Evolutionary conservation across 352 stramenopile species (phyloP).

Genomic region (Globisporangium canariense): DNA sequence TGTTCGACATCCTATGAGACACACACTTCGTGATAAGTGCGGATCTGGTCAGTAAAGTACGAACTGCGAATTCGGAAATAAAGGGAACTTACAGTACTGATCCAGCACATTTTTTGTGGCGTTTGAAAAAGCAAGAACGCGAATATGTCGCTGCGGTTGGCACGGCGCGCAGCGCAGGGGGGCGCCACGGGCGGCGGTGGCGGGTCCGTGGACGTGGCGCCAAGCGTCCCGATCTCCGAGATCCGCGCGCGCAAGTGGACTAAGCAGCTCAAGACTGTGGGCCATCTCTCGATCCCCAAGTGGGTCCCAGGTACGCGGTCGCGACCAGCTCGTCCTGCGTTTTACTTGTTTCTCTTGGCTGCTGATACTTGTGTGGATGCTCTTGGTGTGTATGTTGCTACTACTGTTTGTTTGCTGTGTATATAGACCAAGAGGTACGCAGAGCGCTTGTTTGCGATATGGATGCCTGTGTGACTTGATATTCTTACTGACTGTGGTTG

Average conservation of each 20-base stretch:
- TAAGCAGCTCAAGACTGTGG: constrained; percentile 65
- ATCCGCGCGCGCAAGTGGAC: constrained; percentile 76
- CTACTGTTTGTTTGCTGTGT: not conserved
- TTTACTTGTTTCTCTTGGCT: not conserved
- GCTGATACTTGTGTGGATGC: not conserved
- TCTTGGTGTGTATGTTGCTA: not conserved
- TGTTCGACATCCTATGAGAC: no score
- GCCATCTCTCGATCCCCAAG: constrained; percentile 67
- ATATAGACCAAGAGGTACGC: constrained; percentile 49
- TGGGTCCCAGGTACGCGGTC: constrained; percentile 60
- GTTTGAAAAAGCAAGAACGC: not conserved
- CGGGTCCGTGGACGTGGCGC: constrained; percentile 22
- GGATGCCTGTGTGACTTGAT: not conserved
- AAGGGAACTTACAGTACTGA: not conserved
- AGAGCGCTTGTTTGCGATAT: not conserved
- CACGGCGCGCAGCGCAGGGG: constrained; percentile 28
- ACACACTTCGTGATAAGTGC: not conserved
- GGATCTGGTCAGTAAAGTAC: not conserved
- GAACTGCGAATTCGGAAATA: not conserved
- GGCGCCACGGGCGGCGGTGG: constrained; percentile 11
- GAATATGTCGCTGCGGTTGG: constrained; percentile 51
- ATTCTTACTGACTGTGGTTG: not conserved
- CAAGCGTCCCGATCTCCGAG: constrained; percentile 50
- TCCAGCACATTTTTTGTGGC: not conserved
- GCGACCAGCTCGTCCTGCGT: not conserved